Evolutionary conservation across 805 yeast genomes (phyloP).

Genomic region (Hanseniaspora pseudoguilliermondii): DNA sequence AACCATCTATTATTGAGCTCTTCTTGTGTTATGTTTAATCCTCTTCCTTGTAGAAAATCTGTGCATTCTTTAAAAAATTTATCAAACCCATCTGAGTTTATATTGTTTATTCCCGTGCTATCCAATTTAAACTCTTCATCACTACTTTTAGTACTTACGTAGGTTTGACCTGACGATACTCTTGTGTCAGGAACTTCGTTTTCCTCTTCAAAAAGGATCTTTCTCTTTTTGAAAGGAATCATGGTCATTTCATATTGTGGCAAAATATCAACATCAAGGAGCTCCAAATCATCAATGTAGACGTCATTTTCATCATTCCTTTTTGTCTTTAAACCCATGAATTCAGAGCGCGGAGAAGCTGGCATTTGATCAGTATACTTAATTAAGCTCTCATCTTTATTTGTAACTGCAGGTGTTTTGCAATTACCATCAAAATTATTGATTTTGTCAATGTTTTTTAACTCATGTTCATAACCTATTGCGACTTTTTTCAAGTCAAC

Average conservation of each 20-base stretch:
- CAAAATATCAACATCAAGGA: background rate
- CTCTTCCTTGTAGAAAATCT: background rate
- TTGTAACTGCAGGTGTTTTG: background rate
- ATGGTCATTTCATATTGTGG: constrained; percentile 10
- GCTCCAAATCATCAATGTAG: background rate
- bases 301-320: background rate
- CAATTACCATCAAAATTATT: background rate
- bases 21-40: too few relatives aligned
- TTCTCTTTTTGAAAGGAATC: constrained; percentile 11
- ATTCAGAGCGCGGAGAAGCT: background rate
- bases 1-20: background rate
- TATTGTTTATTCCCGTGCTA: background rate
- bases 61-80: background rate
- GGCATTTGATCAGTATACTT: background rate
- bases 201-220: background rate
- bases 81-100: background rate
- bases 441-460: background rate
- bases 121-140: background rate
- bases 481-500: background rate
- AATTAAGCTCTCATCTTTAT: background rate
- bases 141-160: background rate
- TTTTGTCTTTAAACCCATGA: background rate
- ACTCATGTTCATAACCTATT: constrained; percentile 6
- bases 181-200: background rate
- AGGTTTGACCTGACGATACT: constrained; percentile 7